Conservation (phyloP, 768 basidiomycete genomes). For the Amyloporia xantha region DNA sequence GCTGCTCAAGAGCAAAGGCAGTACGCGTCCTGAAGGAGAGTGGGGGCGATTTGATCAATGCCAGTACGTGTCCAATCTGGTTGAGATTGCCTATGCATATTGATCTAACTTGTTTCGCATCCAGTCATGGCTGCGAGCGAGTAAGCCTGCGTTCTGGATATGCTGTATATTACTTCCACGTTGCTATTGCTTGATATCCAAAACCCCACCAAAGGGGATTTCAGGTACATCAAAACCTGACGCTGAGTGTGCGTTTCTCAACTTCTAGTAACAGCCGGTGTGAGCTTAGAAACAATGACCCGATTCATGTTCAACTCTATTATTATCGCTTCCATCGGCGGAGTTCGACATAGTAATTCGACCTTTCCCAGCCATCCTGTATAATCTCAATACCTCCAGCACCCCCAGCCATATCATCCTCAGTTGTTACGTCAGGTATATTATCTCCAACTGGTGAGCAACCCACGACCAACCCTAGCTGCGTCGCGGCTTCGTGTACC, state of each 20-base stretch:
- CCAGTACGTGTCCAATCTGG: conserved; percentile 85
- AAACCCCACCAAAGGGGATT: neutral
- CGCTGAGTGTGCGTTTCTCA: neutral
- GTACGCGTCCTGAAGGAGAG: conserved; percentile 86
- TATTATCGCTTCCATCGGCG: conserved; percentile 46
- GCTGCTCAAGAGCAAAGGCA: conserved; percentile 88
- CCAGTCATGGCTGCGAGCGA: conserved; percentile 92
- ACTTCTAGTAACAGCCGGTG: neutral
- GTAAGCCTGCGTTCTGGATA: conserved; percentile 36
- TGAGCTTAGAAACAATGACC: neutral
- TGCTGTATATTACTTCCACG: conserved; percentile 22
- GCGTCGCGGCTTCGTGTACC: conserved; percentile 53
- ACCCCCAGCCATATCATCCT: conserved; percentile 5
- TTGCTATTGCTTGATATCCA: conserved; percentile 8
- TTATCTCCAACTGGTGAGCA: neutral
- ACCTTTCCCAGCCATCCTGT: conserved; percentile 79
- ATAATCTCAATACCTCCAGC: conserved; percentile 55
- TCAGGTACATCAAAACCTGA: neutral
- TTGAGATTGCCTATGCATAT: neutral
- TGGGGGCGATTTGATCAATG: conserved; percentile 93
- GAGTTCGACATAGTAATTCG: conserved; percentile 82
- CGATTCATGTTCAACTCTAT: neutral
- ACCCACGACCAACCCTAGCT: conserved; percentile 49
- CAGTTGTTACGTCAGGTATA: neutral
- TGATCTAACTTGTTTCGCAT: conserved; percentile 5